Evolutionary conservation across 2,329 filamentous ascomycete species (phyloP), one percentile per base, ranked within the genome.

Genomic region (Thermochaetoides dissita): DNA sequence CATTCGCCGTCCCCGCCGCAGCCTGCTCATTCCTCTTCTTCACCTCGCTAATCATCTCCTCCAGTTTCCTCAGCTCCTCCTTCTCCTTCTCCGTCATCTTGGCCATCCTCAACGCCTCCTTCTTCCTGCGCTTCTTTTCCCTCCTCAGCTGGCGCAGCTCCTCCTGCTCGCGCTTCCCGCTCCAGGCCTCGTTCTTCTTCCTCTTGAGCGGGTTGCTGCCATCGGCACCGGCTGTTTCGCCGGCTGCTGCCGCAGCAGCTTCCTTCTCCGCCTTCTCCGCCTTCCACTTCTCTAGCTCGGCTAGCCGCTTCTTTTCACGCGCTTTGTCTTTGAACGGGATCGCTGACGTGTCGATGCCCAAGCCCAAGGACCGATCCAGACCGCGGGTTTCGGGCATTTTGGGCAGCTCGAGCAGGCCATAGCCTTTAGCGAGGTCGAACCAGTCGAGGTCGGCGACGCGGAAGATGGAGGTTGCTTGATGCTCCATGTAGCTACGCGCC

Each of bases 401-500:
- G 4, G 91, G 91, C 49, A 96, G 70, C 39, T 79, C 79, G 2
- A 95, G 68, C 1, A 98, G 68, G 2, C 85, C 91, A 85, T 89
- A 98, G 1, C 81, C 83, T 41, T 76, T 69, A 1, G 79, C 89
- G 1, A 91, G 69, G 41, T 87, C 81, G 6, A 72, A 65, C 91
- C 91, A 98, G 59, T 94, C 81, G 10, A 95, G 69, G 54, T 93
- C 86, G 3, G 70, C 60, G 2, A 86, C 67, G 8, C 83, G 77
- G 67, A 98, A 98, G 51, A 98, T 96, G 55, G 86, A 93, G 46
- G 77, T 81, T 1, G 89, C 87, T 51, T 88, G 79, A 55, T 96
- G 91, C 55, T 91, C 93, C 57, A 77, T 83, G 63, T 96, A 96
- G 51, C 84, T 83, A 57, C 87, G 78, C 1, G 94, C 78, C 84